Percentiles rank a stretch among this genome's conserved stretches.
These are phyloP conservation scores for Panellus pusillus DNA, from an alignment of 768 basidiomycete genomes.

Conservation along the genomic window DNA sequence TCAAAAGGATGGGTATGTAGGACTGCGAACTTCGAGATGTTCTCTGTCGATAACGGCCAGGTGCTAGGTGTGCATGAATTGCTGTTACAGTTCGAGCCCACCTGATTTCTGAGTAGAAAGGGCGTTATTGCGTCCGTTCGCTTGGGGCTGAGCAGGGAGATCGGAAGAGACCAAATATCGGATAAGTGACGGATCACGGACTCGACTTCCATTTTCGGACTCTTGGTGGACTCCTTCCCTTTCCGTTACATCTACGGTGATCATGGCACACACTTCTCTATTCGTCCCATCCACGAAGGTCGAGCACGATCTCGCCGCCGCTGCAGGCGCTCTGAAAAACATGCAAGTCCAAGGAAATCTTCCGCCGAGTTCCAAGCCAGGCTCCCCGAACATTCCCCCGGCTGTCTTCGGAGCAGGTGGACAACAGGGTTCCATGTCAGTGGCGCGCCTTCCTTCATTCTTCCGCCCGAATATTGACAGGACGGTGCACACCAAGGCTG, in stretches of 20 bases:
- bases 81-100: too few relatives aligned
- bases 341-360: conserved; percentile 43
- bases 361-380: conserved; percentile 20
- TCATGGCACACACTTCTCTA: conserved; percentile 19
- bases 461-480: not conserved
- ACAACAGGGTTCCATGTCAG: conserved; percentile 20
- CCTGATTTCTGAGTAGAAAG: too few relatives aligned
- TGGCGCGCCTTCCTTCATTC: conserved; percentile 1
- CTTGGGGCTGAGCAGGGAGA: too few relatives aligned
- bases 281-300: conserved; percentile 28
- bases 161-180: too few relatives aligned
- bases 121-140: too few relatives aligned
- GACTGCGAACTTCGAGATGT: too few relatives aligned
- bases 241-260: conserved; percentile 4
- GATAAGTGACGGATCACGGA: too few relatives aligned
- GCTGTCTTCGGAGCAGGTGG: conserved; percentile 72
- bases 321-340: conserved; percentile 51
- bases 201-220: not conserved
- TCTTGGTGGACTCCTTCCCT: not conserved
- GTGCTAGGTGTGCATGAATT: too few relatives aligned
- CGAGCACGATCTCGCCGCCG: conserved; percentile 48
- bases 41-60: too few relatives aligned
- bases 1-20: too few relatives aligned
- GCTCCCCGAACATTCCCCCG: conserved; percentile 51
- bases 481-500: conserved; percentile 44